Evolutionary conservation across 495 filamentous ascomycete species (phyloP).

Genomic region (Gamarada debralockiae): DNA sequence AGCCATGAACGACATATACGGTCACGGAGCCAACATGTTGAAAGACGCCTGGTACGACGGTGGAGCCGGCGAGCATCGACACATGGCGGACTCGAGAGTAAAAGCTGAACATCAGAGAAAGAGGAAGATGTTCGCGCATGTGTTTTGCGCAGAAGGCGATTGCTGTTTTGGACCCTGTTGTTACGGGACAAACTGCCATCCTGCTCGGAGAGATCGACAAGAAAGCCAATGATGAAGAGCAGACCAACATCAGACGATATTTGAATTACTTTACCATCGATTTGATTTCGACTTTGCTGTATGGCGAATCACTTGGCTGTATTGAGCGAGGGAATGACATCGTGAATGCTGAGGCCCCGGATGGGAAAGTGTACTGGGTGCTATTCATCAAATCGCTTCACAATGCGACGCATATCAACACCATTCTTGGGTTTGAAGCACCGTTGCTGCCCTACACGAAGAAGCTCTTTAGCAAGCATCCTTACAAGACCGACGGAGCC

Average conservation of each 20-base stretch:
- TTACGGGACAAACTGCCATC: background rate
- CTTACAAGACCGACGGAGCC: constrained; percentile 8
- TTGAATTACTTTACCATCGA: constrained; percentile 20
- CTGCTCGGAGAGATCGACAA: constrained; percentile 14
- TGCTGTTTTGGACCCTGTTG: constrained; percentile 7
- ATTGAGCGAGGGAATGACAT: constrained; percentile 19
- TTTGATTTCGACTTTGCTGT: constrained; percentile 14
- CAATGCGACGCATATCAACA: constrained; percentile 16
- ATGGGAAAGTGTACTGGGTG: constrained; percentile 10
- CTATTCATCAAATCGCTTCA: constrained; percentile 16
- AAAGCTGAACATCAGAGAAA: constrained; percentile 10
- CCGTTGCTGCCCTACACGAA: constrained; percentile 3
- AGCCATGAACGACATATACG: constrained; percentile 30
- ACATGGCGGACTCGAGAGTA: constrained; percentile 10
- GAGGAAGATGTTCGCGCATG: too few relatives aligned
- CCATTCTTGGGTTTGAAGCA: constrained; percentile 16
- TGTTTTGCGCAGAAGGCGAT: constrained; percentile 16
- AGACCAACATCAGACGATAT: constrained; percentile 19
- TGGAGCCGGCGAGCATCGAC: constrained; percentile 10
- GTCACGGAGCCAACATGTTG: constrained; percentile 17
- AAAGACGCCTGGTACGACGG: constrained; percentile 20
- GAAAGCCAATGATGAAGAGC: background rate
- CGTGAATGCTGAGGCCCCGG: constrained; percentile 11
- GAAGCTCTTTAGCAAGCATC: background rate
- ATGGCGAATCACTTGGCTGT: constrained; percentile 11